Percentiles rank a stretch among this genome's conserved stretches.
Evolutionary conservation across 2,329 filamentous ascomycete species (phyloP).

Genomic region (Cryphonectria japonica): DNA sequence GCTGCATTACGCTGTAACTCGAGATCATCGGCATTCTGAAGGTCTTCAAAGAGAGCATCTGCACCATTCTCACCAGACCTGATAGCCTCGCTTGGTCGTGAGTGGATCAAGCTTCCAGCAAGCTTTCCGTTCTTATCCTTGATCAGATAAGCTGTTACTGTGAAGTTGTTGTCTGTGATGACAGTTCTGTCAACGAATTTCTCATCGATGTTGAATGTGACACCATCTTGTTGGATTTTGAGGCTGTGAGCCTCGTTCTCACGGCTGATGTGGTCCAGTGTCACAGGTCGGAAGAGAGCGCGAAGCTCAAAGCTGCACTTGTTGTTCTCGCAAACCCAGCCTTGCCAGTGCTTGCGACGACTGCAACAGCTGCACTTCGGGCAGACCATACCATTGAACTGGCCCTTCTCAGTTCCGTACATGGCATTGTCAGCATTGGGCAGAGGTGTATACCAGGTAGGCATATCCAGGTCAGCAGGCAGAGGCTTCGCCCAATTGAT

Average conservation of each 20-base stretch:
- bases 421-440: conserved; percentile 41
- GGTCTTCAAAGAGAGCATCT: conserved; percentile 60
- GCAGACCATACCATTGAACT: conserved; percentile 69
- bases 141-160: conserved; percentile 44
- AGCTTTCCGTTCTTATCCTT: conserved; percentile 46
- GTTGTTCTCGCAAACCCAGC: conserved; percentile 58
- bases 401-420: conserved; percentile 51
- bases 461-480: conserved; percentile 43
- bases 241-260: conserved; percentile 20
- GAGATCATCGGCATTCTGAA: conserved; percentile 43
- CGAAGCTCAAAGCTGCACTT: conserved; percentile 52
- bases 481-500: conserved; percentile 56
- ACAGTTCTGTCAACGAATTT: not conserved
- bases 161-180: conserved; percentile 33
- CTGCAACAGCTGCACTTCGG: conserved; percentile 65
- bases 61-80: conserved; percentile 50
- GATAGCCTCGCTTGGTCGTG: conserved; percentile 55
- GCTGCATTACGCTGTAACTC: conserved; percentile 49
- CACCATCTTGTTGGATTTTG: not conserved
- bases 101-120: conserved; percentile 48
- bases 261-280: conserved; percentile 30
- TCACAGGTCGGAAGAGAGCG: conserved; percentile 34
- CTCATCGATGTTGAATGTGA: not conserved
- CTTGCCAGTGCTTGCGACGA: conserved; percentile 60
- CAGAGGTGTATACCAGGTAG: conserved; percentile 44